Base-by-base conservation (phyloP, 768 basidiomycete species). In the Lentinula sp. region DNA sequence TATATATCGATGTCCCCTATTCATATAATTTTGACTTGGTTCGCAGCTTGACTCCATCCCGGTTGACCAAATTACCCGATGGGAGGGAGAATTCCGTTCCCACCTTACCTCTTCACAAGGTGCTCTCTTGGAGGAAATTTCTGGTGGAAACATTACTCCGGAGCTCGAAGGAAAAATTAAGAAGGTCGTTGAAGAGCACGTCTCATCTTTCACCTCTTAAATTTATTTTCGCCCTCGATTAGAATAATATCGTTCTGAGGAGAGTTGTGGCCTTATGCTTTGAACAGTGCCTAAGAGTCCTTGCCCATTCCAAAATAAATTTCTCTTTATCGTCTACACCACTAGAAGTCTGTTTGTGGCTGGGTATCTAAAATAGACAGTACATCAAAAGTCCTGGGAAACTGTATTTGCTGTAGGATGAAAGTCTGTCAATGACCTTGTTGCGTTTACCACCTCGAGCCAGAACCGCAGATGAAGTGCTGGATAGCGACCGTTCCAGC, bases 141-240 rank as follows among this genome's bases (percentile, higher is more conserved):
- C 87, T 55, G 79, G 81, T 64, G 97, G 95, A 61, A 82, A 77
- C 63, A 88, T 98, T 70, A 93, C 92, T 61, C 85, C 89, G 63
- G 93, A 95, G 71, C 83, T 97, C 64, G 96, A 98, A 81, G 84
- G 79, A 49, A 85, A 93, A 84, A 96, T 95, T 76, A 96, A 95
- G 91, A 91, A 89, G 82, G 89, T 87, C 67, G 91, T 94, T 23
- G 91, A 93, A 78, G 90, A 92, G 68, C 91, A 93, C 66, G 92
- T 93, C 65, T 77, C 89, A 62, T 83, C 88, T 52, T 93, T 93
- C 80, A 82, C 85, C 63, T 85, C 83, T 65, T 84, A 84, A 68
- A 72, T 60, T 39, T 20, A 13, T 36, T 20, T 59, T 7, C n/a
- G 35, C 10, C 20, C 13, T 15, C 35, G 45, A 46, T 59, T 36